These are phyloP conservation scores for Carnegiea gigantea DNA, from an alignment of 179 eudicot species.

Conservation along the genomic window DNA sequence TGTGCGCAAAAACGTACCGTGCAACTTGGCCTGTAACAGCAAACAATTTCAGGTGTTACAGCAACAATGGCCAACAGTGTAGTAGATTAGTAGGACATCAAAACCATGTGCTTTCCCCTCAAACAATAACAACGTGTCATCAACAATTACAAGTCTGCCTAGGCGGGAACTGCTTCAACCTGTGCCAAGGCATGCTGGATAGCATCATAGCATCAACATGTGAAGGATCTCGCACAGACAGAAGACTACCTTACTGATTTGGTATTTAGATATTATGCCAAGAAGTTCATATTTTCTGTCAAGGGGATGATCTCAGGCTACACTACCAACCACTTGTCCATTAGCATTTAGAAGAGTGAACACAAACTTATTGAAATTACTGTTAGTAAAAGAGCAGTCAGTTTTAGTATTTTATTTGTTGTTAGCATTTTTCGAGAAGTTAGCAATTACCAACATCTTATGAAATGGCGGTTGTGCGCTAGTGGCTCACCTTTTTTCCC, in stretches of 20 bases:
- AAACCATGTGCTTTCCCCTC: neutral
- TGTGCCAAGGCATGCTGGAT: neutral
- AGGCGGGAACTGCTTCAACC: neutral
- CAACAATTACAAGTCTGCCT: neutral
- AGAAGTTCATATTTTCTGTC: neutral
- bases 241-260: neutral
- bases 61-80: neutral
- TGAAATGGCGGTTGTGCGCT: neutral
- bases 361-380: neutral
- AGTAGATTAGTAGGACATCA: neutral
- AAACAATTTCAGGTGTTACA: conserved; percentile 9
- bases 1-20: conserved; percentile 44
- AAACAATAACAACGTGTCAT: neutral
- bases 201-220: neutral
- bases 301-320: neutral
- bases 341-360: neutral
- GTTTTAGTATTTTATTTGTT: neutral
- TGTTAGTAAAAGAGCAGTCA: neutral
- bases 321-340: neutral
- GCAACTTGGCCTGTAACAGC: conserved; percentile 55
- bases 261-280: neutral
- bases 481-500: too few relatives aligned
- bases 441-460: neutral
- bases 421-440: neutral
- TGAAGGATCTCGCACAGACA: neutral